phyloP scores from a whole-genome alignment of 306 rosid species.

The Clitoria ternatea region DNA sequence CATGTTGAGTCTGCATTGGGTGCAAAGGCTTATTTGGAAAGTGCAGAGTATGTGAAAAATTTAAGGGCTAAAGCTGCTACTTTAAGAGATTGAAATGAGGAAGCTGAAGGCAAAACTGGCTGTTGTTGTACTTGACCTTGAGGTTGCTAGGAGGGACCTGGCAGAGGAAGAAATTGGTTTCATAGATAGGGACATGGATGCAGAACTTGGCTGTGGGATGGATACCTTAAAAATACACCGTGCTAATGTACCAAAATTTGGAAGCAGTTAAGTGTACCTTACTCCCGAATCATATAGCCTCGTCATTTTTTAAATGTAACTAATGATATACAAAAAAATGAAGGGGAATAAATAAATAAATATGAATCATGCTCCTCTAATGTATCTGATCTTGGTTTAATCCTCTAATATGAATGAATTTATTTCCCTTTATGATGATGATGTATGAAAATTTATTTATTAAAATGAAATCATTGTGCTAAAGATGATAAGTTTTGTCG shows the following conservation, averaged over 20 bases:
- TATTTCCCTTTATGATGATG: too few species aligned
- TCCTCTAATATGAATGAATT: too few species aligned
- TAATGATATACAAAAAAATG: background rate
- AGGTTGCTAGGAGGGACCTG: background rate
- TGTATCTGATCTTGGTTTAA: too few species aligned
- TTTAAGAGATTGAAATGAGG: conserved; percentile 9
- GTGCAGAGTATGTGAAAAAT: background rate
- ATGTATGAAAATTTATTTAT: too few species aligned
- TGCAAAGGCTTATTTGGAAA: conserved; percentile 19
- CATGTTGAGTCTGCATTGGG: conserved; percentile 30
- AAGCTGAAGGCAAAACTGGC: conserved; percentile 12
- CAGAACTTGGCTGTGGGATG: conserved; percentile 23
- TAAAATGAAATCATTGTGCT: too few species aligned
- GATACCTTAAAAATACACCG: background rate
- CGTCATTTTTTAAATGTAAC: too few species aligned
- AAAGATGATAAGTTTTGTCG: too few species aligned
- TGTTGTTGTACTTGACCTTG: background rate
- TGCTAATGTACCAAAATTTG: too few species aligned
- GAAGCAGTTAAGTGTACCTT: background rate
- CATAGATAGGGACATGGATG: conserved; percentile 16
- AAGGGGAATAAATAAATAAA: background rate
- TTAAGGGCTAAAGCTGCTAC: background rate
- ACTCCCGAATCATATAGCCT: background rate
- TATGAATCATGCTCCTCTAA: background rate
- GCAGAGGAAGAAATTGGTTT: background rate